These are phyloP conservation scores for Apophysomyces variabilis DNA, from an alignment of 371 early-diverging fungal species.

Conservation along the genomic window DNA sequence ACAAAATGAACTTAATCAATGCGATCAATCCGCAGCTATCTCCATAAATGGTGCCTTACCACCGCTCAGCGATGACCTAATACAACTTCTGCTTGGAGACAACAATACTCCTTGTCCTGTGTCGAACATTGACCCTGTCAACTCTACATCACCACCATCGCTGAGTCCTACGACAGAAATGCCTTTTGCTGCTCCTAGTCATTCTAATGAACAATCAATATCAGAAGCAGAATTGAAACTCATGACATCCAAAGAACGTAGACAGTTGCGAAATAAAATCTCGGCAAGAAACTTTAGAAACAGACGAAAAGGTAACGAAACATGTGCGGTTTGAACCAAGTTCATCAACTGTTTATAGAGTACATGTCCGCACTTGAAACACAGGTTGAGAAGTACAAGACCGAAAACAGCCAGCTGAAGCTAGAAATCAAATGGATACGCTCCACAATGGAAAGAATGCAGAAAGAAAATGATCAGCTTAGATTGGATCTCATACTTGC, in stretches of 20 bases:
- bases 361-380: slow-evolving; percentile 25
- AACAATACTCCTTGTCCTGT: neutral
- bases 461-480: slow-evolving; percentile 29
- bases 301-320: slow-evolving; percentile 26
- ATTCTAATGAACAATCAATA: slow-evolving; percentile 28
- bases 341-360: slow-evolving; percentile 15
- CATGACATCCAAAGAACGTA: slow-evolving; percentile 30
- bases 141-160: neutral
- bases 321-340: no score
- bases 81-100: neutral
- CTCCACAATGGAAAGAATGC: slow-evolving; percentile 30
- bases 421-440: slow-evolving; percentile 32
- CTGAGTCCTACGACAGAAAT: neutral
- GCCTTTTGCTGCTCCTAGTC: slow-evolving; percentile 1
- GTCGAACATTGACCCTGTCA: neutral
- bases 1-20: neutral
- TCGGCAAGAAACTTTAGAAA: slow-evolving; percentile 35
- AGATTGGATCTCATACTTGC: slow-evolving; percentile 26
- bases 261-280: slow-evolving; percentile 32
- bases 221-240: slow-evolving; percentile 22
- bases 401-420: slow-evolving; percentile 25
- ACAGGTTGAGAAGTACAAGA: slow-evolving; percentile 18
- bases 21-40: neutral
- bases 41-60: neutral
- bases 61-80: neutral